These are phyloP conservation scores for Hyphopichia buzzinii DNA, from an alignment of 1,139 yeast genomes.

Conservation along the genomic window DNA sequence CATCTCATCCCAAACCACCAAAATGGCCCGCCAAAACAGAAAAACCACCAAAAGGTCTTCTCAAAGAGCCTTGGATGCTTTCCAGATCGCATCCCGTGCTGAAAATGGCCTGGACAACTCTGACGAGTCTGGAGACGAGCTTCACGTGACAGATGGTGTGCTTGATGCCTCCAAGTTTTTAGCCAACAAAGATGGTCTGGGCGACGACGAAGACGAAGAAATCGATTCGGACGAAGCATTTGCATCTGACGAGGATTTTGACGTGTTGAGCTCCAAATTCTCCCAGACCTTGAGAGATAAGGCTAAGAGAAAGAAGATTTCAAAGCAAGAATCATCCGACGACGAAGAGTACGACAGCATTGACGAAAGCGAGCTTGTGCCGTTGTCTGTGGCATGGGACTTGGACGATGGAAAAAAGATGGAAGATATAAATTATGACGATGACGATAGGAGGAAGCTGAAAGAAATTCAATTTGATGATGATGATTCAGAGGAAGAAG, in stretches of 20 bases:
- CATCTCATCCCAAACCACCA: conserved; percentile 1
- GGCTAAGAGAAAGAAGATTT: conserved; percentile 33
- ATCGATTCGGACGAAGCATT: conserved; percentile 75
- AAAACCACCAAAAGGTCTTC: conserved; percentile 27
- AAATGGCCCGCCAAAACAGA: conserved; percentile 24
- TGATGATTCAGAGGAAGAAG: conserved; percentile 11
- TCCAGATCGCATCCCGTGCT: conserved; percentile 46
- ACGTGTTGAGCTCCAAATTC: conserved; percentile 62
- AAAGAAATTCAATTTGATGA: conserved; percentile 14
- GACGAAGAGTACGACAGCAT: conserved; percentile 53
- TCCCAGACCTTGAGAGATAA: conserved; percentile 67
- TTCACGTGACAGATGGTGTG: conserved; percentile 37
- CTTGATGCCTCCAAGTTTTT: conserved; percentile 42
- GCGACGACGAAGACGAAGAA: conserved; percentile 45
- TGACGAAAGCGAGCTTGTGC: conserved; percentile 72
- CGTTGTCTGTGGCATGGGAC: conserved; percentile 88
- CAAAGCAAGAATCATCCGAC: conserved; percentile 18
- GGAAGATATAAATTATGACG: conserved; percentile 42
- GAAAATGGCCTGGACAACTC: conserved; percentile 22
- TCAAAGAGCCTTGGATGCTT: conserved; percentile 43
- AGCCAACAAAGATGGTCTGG: conserved; percentile 19
- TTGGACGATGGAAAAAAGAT: conserved; percentile 50
- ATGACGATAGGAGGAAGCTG: conserved; percentile 37
- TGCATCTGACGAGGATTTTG: conserved; percentile 74
- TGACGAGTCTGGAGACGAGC: conserved; percentile 16